Base-by-base conservation (phyloP, 176 grass and related monocot species). In the Triticum timopheevii region DNA sequence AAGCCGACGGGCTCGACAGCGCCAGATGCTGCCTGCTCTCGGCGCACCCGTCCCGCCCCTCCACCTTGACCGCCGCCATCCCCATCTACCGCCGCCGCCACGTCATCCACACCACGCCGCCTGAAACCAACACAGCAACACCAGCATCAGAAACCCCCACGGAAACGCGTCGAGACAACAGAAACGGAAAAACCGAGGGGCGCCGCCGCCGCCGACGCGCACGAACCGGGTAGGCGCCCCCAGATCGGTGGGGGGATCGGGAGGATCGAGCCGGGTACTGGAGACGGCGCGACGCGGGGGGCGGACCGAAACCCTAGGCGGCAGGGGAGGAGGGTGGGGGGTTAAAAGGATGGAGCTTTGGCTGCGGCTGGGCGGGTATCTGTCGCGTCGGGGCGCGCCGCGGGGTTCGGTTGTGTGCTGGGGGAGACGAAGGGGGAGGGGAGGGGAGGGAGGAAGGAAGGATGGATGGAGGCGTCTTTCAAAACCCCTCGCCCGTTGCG, bases 401-500 rank as follows among this genome's bases (percentile, higher is more conserved):
- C 71, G 38, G 54, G 17, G 74, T 80, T 84, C 68, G 68, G 80
- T 74, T 83, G 74, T 77, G 83, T 23, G 73, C 50, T 42, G 65
- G 34, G 69, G 84, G 40, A 70, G 79, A 70, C 33, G 74, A 83
- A 73, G 84, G 15, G 35, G 10, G 15, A 24, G 44, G 4, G 44
- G 44, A 44, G 38, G 24, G 24, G n/a, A 76, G 71, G 73, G 80
- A 44, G 44, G 44, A 4, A 45, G 44, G 44, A 45, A 27, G 71
- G 72, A 75, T 4, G 66, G 16, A 10, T 13, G 83, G 80, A 88
- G 77, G 58, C 76, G 89, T 63, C 88, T 82, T 98, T 91, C 86
- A 89, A 95, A 95, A 90, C 86, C 92, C 87, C 80, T 95, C 91
- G 96, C 91, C 95, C 93, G 93, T 95, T 98, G 91, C 93, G 93